Conservation (phyloP, 2,329 filamentous ascomycete species). For the Talaromyces albobiverticillius region DNA sequence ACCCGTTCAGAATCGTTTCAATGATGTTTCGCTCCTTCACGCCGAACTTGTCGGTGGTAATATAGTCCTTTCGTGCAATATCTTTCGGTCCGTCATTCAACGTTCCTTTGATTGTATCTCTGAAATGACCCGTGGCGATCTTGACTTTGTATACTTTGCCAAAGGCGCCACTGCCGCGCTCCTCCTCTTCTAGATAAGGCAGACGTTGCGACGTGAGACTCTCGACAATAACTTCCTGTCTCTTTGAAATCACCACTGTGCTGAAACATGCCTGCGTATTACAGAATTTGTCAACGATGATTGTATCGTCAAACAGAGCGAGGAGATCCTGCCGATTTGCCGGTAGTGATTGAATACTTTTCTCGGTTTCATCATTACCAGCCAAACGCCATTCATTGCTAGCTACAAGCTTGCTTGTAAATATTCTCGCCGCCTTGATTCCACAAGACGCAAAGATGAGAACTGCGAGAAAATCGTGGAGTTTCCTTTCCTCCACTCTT, state of each 20-base stretch:
- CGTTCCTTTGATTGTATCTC: slow-evolving; percentile 17
- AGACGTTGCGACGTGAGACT: slow-evolving; percentile 23
- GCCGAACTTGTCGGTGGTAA: slow-evolving; percentile 19
- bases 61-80: slow-evolving; percentile 40
- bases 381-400: slow-evolving; percentile 4
- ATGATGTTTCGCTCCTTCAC: slow-evolving; percentile 33
- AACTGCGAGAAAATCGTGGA: slow-evolving; percentile 29
- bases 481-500: slow-evolving; percentile 18
- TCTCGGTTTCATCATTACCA: background rate
- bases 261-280: slow-evolving; percentile 32
- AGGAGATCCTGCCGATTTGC: slow-evolving; percentile 4
- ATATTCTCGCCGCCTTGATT: slow-evolving; percentile 22
- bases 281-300: slow-evolving; percentile 28
- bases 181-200: slow-evolving; percentile 35
- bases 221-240: slow-evolving; percentile 25
- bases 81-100: slow-evolving; percentile 14
- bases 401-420: slow-evolving; percentile 9
- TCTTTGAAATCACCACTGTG: slow-evolving; percentile 27
- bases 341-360: slow-evolving; percentile 5
- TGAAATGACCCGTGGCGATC: slow-evolving; percentile 36
- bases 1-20: slow-evolving; percentile 32
- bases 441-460: slow-evolving; percentile 28
- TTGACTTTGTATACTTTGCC: slow-evolving; percentile 28
- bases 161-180: slow-evolving; percentile 30
- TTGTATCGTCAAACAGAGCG: slow-evolving; percentile 3